Base-by-base conservation (phyloP, 2,329 filamentous ascomycete genomes). In the Akanthomyces dipterigenus region DNA sequence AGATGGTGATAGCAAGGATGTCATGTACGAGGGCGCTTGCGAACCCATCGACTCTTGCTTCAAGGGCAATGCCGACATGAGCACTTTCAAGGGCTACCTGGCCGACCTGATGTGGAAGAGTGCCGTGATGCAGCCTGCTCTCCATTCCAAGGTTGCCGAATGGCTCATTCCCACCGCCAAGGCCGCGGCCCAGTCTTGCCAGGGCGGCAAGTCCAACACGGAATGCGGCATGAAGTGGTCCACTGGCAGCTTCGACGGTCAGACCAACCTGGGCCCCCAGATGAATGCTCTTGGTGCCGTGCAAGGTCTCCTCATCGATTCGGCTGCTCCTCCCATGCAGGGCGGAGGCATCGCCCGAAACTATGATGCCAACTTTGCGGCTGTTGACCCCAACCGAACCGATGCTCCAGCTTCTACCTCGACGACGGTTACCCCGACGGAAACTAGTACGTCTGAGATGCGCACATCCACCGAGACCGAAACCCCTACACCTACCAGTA, bases 11-110 rank as follows among this genome's bases (percentile, higher is more conserved):
- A 73, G 78, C 5, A 82, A 83, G 24, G 76, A 84, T 68, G 74
- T 88, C 72, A 85, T 90, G 82, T 85, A 78, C 68, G 87, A 90
- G 72, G 77, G 78, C 49, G 82, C 84, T n/a, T 90, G 88, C 75
- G 88, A 90, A 71, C 74, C 72, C 4, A 72, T 76, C 62, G 73
- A 75, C 57, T 77, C 69, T 0, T 91, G 88, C 72, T 63, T 59
- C 42, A 55, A 55, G 45, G 62, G 56, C 69, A 82, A 84, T 69
- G 78, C 74, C 55, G 87, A 89, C 71, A 85, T 87, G 78, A 81
- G 80, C 66, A 84, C 83, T 9, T 88, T 87, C 80, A 91, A 90
- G 74, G 86, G 80, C 48, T 88, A 86, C 70, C 77, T 88, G 34
- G 77, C 85, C 28, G 83, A 86, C 60, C 88, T 86, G 75, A 82